phyloP scores from a whole-genome alignment of 2,329 filamentous ascomycete species.

The Colletotrichum caudatum region DNA sequence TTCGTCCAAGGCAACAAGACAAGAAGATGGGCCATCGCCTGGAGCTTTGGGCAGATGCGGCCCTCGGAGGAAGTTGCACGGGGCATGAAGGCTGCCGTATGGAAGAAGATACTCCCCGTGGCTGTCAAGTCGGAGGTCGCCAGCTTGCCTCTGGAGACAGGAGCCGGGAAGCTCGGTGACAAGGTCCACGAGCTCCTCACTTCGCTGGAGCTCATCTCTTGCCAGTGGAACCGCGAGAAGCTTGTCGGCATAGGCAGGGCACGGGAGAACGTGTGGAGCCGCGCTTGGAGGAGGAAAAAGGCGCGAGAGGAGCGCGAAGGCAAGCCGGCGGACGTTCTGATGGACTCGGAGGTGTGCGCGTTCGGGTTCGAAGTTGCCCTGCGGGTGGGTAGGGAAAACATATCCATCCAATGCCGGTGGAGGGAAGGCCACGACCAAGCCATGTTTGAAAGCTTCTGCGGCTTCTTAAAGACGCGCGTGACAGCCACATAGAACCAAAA shows the following conservation, averaged over 20 bases:
- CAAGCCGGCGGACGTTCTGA: constrained; percentile 43
- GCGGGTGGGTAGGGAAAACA: constrained; percentile 52
- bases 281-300: constrained; percentile 76
- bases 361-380: constrained; percentile 72
- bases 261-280: constrained; percentile 81
- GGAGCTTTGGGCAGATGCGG: constrained; percentile 81
- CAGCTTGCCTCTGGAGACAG: constrained; percentile 60
- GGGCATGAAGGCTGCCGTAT: constrained; percentile 55
- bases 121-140: constrained; percentile 55
- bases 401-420: constrained; percentile 74
- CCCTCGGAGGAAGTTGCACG: constrained; percentile 65
- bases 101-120: constrained; percentile 59
- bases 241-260: constrained; percentile 72
- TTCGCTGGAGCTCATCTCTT: constrained; percentile 69
- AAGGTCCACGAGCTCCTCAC: constrained; percentile 60
- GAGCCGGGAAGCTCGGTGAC: constrained; percentile 53
- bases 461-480: constrained; percentile 70
- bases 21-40: constrained; percentile 86
- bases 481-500: not conserved
- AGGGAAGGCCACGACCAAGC: constrained; percentile 78
- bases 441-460: constrained; percentile 89
- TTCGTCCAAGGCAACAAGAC: constrained; percentile 85
- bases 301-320: constrained; percentile 45
- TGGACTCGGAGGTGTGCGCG: constrained; percentile 53
- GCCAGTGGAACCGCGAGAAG: constrained; percentile 70